Conservation (phyloP, 2,329 filamentous ascomycete genomes). For the Fonsecaea nubica region DNA sequence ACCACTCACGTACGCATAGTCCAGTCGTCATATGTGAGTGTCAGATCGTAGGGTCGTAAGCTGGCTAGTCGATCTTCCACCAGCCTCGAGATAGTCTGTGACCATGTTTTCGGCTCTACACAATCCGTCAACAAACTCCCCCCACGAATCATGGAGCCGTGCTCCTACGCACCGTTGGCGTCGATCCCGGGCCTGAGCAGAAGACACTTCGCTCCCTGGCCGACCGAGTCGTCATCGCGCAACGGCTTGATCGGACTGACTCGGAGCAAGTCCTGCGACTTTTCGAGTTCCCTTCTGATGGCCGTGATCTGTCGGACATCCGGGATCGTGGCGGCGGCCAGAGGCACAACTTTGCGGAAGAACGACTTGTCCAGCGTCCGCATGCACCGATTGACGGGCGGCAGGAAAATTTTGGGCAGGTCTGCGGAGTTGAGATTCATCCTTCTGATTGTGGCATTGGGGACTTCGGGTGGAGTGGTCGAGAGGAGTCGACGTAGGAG, state of each 20-base stretch:
- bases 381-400: conserved; percentile 80
- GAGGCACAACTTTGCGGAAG: conserved; percentile 76
- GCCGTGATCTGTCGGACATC: conserved; percentile 76
- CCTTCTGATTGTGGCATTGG: conserved; percentile 18
- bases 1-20: conserved; percentile 67
- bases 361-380: conserved; percentile 81
- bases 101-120: conserved; percentile 74
- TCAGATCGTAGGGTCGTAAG: conserved; percentile 76
- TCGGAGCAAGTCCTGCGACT: conserved; percentile 69
- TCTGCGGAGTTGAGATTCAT: conserved; percentile 38
- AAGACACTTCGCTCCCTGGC: conserved; percentile 44
- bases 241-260: conserved; percentile 70
- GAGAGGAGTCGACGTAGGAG: conserved; percentile 24
- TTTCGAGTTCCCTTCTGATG: conserved; percentile 70
- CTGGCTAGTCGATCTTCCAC: conserved; percentile 71
- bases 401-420: conserved; percentile 68
- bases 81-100: conserved; percentile 70
- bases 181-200: conserved; percentile 44
- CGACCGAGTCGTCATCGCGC: conserved; percentile 54
- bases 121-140: neutral
- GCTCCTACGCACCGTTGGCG: conserved; percentile 18
- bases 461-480: neutral
- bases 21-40: conserved; percentile 85
- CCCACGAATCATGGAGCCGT: neutral
- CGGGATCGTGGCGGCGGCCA: conserved; percentile 78